Conservation (phyloP, 2,329 filamentous ascomycete genomes). For the Aspergillus sclerotialis region DNA sequence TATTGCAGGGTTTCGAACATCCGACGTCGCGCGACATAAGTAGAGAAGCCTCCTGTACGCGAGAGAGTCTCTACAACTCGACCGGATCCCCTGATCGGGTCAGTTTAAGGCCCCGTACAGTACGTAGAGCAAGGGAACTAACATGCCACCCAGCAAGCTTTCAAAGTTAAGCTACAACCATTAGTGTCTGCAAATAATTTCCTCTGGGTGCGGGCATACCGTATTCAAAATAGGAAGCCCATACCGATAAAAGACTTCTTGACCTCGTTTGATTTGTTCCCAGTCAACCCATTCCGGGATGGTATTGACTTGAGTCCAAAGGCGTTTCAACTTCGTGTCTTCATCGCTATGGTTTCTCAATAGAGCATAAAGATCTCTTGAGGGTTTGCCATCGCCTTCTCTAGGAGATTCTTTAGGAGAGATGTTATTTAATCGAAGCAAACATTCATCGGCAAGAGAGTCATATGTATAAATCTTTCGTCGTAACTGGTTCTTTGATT, state of each 20-base stretch:
- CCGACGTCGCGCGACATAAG: constrained; percentile 58
- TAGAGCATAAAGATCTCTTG: constrained; percentile 57
- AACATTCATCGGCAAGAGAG: constrained; percentile 57
- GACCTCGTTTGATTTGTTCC: constrained; percentile 65
- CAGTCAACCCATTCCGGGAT: constrained; percentile 72
- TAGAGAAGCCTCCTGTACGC: constrained; percentile 66
- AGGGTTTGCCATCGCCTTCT: constrained; percentile 4
- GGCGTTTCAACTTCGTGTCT: constrained; percentile 48
- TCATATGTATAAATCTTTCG: constrained; percentile 63
- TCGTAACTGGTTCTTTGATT: constrained; percentile 51
- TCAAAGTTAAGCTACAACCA: constrained; percentile 20
- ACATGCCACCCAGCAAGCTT: constrained; percentile 25
- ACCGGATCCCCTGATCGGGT: constrained; percentile 50
- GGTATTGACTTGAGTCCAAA: constrained; percentile 62
- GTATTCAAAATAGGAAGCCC: constrained; percentile 59
- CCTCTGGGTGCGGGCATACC: constrained; percentile 11
- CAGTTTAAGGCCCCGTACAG: neutral
- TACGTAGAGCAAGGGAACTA: constrained; percentile 1
- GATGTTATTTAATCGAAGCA: constrained; percentile 58
- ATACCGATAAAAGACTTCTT: constrained; percentile 72
- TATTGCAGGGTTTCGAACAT: constrained; percentile 70
- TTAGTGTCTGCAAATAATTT: constrained; percentile 10
- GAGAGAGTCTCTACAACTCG: constrained; percentile 68
- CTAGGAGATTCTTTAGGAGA: constrained; percentile 32
- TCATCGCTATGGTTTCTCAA: constrained; percentile 51